Evolutionary conservation across 2,329 filamentous ascomycete genomes (phyloP), one percentile per base, ranked within the genome.

Genomic region (Kalmusia sp.): DNA sequence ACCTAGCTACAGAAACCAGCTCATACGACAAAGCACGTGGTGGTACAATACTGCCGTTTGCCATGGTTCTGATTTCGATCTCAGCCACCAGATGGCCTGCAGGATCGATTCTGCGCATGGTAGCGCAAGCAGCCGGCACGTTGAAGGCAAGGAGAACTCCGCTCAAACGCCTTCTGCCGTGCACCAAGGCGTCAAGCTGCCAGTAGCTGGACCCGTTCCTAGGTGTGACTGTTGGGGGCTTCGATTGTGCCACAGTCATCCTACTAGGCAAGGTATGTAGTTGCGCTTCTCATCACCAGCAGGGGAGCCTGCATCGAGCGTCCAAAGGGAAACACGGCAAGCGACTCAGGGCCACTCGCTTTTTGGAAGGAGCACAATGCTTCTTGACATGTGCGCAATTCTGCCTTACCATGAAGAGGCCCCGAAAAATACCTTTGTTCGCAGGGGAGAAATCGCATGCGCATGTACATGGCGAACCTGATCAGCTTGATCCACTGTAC

Each of bases 141-240:
- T 66, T 67, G 56, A 62, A 52, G 56, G 49, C 56, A 54, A 63
- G 55, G 51, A 48, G 51, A 61, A 50, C 58, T 51, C 60, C 41
- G 40, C 53, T 45, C 51, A 25, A 50, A 55, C 28, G 38, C 48
- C 55, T 56, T 44, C 59, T 61, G 64, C 39, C 54, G 65, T 70
- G 62, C 58, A 40, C 54, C 57, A 54, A 59, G 27, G 52, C 55
- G 60, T 61, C 63, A 65, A 59, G 54, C 62, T 63, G 59, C 61
- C 58, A 67, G 51, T 55, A 54, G 52, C 54, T 35, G 55, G 57
- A 61, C 50, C 56, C 52, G 58, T 52, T 49, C 51, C 43, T 60
- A 58, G 52, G 65, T 70, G 61, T 55, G 58, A 70, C 64, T 70
- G 65, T 70, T 71, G 68, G 58, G 52, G 62, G 52, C 50, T 50